A percentile compares a stretch with the other conserved stretches of the same genome.
phyloP scores from a whole-genome alignment of 495 filamentous ascomycete species.

The Hyaloscypha finlandica region DNA sequence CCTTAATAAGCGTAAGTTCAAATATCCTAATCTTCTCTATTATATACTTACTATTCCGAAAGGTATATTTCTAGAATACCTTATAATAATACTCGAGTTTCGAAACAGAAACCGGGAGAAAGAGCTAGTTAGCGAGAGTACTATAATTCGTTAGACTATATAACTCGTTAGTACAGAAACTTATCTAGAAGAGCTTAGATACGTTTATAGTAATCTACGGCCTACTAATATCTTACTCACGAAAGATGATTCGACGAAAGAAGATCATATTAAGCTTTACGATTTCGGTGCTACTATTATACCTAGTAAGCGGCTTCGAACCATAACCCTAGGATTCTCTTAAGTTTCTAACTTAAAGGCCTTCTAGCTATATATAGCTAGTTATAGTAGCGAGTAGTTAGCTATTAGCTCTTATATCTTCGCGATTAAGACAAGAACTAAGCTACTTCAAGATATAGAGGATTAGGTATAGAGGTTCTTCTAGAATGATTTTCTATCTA shows the following conservation, averaged over 20 bases:
- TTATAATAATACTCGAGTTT: constrained; percentile 11
- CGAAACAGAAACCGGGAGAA: constrained; percentile 13
- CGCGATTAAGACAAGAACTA: constrained; percentile 8
- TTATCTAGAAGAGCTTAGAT: constrained; percentile 14
- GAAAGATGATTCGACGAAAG: no score
- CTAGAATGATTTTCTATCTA: constrained; percentile 16
- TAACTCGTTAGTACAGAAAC: constrained; percentile 10
- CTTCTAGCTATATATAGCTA: constrained; percentile 8
- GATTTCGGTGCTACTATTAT: constrained; percentile 11
- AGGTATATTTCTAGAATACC: constrained; percentile 11
- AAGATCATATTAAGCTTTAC: constrained; percentile 17
- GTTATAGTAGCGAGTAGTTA: constrained; percentile 11
- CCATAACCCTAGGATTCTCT: constrained; percentile 9
- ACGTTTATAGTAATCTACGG: constrained; percentile 8
- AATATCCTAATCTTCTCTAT: constrained; percentile 11
- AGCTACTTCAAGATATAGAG: constrained; percentile 1
- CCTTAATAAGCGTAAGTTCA: constrained; percentile 7
- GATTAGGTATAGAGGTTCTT: constrained; percentile 15
- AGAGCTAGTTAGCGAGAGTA: constrained; percentile 6
- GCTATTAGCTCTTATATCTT: constrained; percentile 16
- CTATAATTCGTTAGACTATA: constrained; percentile 2
- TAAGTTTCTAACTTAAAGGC: constrained; percentile 13
- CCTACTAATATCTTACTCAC: constrained; percentile 13
- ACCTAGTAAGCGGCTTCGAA: constrained; percentile 8
- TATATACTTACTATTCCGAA: constrained; percentile 10